Percentiles rank a stretch among this genome's conserved stretches.
Conservation (phyloP, 352 stramenopile species). For the Globisporangium lucens region DNA sequence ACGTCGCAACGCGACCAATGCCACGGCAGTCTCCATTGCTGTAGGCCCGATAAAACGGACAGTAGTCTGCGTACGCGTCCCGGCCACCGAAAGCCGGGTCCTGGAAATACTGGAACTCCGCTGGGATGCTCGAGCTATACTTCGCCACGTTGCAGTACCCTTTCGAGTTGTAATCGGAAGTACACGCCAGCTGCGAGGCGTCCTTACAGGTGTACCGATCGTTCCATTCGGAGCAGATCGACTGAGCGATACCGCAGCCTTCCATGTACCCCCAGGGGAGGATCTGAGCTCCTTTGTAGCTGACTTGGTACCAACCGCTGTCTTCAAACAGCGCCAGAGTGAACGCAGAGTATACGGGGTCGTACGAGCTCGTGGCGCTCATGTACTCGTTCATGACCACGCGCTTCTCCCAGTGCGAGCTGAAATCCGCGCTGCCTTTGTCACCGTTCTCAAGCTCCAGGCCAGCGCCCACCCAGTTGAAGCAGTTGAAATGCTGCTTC, state of each 20-base stretch:
- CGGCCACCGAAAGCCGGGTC: slow-evolving; percentile 50
- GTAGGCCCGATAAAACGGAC: slow-evolving; percentile 73
- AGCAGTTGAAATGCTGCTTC: slow-evolving; percentile 79
- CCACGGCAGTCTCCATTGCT: slow-evolving; percentile 76
- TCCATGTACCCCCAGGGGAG: slow-evolving; percentile 73
- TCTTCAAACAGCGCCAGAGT: slow-evolving; percentile 80
- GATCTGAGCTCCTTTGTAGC: slow-evolving; percentile 50
- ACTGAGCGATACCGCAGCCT: slow-evolving; percentile 62
- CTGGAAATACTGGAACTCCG: slow-evolving; percentile 81
- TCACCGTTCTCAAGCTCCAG: slow-evolving; percentile 75
- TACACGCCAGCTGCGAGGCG: slow-evolving; percentile 42
- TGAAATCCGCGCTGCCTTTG: slow-evolving; percentile 53
- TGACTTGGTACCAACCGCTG: slow-evolving; percentile 79
- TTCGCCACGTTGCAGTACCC: slow-evolving; percentile 72
- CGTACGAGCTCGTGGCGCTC: slow-evolving; percentile 72
- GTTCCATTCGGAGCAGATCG: slow-evolving; percentile 65
- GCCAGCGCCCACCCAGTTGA: slow-evolving; percentile 55
- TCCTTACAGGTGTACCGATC: slow-evolving; percentile 64
- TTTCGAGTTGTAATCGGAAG: slow-evolving; percentile 62
- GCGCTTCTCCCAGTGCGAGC: slow-evolving; percentile 83
- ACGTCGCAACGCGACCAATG: slow-evolving; percentile 41
- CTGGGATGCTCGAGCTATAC: slow-evolving; percentile 65
- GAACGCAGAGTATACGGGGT: slow-evolving; percentile 68
- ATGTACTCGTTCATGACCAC: slow-evolving; percentile 84
- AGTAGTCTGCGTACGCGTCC: slow-evolving; percentile 77